A percentile compares a stretch with the other conserved stretches of the same genome.
phyloP scores from a whole-genome alignment of 345 rosid species.

The Citrus australasica region DNA sequence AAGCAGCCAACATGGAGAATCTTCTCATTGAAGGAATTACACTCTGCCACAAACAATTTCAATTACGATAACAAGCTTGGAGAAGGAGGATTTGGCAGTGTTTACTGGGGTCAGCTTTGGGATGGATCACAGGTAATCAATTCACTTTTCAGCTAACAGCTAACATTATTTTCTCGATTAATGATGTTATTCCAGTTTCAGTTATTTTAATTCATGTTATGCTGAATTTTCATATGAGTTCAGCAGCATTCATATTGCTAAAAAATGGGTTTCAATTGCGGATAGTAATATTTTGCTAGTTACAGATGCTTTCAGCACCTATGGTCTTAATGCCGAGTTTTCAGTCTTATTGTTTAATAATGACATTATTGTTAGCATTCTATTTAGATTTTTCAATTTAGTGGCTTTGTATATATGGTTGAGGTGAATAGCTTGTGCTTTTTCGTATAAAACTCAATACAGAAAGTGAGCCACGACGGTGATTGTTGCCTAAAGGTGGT shows the following conservation, averaged over 20 bases:
- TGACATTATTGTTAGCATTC: not conserved
- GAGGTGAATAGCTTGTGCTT: not conserved
- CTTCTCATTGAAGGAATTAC: conserved; percentile 84
- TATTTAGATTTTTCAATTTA: not conserved
- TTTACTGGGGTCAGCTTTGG: conserved; percentile 99
- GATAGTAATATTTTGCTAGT: not conserved
- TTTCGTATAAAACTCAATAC: not conserved
- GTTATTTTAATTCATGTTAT: not conserved
- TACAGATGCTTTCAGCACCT: not conserved
- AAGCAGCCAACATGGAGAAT: conserved; percentile 71
- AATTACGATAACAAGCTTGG: conserved; percentile 97
- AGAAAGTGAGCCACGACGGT: not conserved
- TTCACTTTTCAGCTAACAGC: not conserved
- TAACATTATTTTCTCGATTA: not conserved
- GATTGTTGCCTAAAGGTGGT: not conserved
- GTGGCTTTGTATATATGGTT: not conserved
- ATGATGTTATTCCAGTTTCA: not conserved
- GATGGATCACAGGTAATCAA: conserved; percentile 89
- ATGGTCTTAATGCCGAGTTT: not conserved
- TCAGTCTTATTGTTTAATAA: not conserved
- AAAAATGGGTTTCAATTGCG: not conserved
- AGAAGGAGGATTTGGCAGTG: conserved; percentile 97
- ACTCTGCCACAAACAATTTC: conserved; percentile 92
- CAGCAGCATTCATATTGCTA: not conserved
- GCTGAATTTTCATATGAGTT: not conserved